These are phyloP conservation scores for Xylaria sp. DNA, from an alignment of 2,329 filamentous ascomycete genomes.

Conservation along the genomic window DNA sequence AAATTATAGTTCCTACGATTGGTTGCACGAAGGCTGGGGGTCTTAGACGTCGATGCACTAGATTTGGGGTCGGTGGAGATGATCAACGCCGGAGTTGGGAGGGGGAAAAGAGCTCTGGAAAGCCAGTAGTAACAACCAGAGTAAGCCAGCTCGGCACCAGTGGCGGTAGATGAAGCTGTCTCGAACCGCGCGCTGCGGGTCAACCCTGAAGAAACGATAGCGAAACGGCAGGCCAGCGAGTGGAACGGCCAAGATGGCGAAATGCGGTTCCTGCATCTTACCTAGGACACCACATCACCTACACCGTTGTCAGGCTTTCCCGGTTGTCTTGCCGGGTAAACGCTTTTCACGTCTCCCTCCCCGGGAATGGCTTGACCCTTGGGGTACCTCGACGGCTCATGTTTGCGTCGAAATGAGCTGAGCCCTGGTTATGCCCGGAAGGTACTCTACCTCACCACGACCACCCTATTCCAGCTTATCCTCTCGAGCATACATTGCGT, in stretches of 20 bases:
- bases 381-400: neutral
- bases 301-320: conserved; percentile 34
- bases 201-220: conserved; percentile 31
- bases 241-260: conserved; percentile 30
- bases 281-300: conserved; percentile 17
- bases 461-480: neutral
- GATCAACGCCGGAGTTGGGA: conserved; percentile 32
- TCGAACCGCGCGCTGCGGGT: conserved; percentile 36
- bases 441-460: too few relatives aligned
- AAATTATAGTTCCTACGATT: conserved; percentile 19
- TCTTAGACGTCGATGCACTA: conserved; percentile 9
- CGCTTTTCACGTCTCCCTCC: conserved; percentile 30
- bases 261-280: conserved; percentile 38
- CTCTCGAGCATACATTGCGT: neutral
- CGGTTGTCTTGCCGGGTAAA: conserved; percentile 43
- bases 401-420: neutral
- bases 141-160: conserved; percentile 43
- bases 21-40: conserved; percentile 5
- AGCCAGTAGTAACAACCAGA: conserved; percentile 2
- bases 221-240: conserved; percentile 13
- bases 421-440: neutral
- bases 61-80: conserved; percentile 24
- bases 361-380: neutral
- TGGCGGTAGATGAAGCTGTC: conserved; percentile 44
- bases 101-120: conserved; percentile 39